These are phyloP conservation scores for Macrophomina tecta DNA, from an alignment of 2,329 filamentous ascomycete genomes.

Conservation along the genomic window DNA sequence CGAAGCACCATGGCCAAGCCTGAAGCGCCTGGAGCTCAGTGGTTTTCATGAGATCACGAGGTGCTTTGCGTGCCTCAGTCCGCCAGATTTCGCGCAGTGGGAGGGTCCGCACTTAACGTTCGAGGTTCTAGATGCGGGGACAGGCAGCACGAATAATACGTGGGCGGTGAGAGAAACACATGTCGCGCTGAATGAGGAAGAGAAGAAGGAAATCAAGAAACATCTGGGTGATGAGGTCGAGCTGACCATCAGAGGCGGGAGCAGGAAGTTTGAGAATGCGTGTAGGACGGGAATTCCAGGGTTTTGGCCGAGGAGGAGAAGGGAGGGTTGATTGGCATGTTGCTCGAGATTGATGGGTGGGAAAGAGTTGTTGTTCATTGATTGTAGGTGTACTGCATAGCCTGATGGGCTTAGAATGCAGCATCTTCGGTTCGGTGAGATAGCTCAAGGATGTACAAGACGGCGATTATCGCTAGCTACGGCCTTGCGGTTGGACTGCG, in stretches of 20 bases:
- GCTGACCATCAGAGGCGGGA: neutral
- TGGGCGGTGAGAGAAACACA: conserved; percentile 20
- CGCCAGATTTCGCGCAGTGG: neutral
- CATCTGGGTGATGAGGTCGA: neutral
- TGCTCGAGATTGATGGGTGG: too few species aligned
- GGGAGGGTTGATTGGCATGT: neutral
- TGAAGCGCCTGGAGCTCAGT: neutral
- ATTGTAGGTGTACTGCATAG: too few species aligned
- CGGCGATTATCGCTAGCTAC: too few species aligned
- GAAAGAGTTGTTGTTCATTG: too few species aligned
- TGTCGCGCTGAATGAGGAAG: conserved; percentile 3
- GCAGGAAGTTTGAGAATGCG: conserved; percentile 13
- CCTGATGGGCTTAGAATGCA: too few species aligned
- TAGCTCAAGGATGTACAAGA: too few species aligned
- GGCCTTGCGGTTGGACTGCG: too few species aligned
- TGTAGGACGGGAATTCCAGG: conserved; percentile 6
- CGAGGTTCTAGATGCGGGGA: conserved; percentile 12
- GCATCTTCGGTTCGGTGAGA: too few species aligned
- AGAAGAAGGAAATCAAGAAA: neutral
- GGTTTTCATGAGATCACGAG: conserved; percentile 6
- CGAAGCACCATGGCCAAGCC: neutral
- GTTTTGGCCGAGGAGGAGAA: conserved; percentile 2
- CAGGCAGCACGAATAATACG: neutral
- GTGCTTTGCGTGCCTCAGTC: neutral
- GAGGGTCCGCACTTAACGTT: conserved; percentile 2